Conservation (phyloP, 1,284 basidiomycete genomes). For the Anthracocystis panici-leucophaei region DNA sequence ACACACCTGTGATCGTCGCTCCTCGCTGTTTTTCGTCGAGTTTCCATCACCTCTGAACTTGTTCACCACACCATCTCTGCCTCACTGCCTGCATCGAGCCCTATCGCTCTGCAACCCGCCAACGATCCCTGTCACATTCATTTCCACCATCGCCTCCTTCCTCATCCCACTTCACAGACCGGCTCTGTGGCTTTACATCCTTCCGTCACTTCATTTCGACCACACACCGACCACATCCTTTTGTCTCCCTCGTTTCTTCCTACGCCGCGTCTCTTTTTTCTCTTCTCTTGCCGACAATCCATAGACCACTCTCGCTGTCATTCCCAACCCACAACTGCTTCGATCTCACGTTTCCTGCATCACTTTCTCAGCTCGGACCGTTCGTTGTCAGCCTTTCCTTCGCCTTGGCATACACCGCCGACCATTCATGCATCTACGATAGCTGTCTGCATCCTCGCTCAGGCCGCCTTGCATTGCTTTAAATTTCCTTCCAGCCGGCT, state of each 20-base stretch:
- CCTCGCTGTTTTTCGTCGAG: slow-evolving; percentile 12
- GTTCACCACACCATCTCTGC: slow-evolving; percentile 1
- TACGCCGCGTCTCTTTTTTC: background rate
- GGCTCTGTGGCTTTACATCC: slow-evolving; percentile 44
- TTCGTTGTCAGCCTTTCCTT: no score
- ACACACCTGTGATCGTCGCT: slow-evolving; percentile 9
- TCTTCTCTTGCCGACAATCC: background rate
- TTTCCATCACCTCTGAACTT: slow-evolving; percentile 17
- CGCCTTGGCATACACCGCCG: no score
- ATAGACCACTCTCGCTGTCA: slow-evolving; percentile 10
- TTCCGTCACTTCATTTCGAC: background rate
- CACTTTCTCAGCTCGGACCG: no score
- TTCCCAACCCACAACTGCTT: no score
- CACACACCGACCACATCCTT: slow-evolving; percentile 4
- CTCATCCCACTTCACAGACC: slow-evolving; percentile 26
- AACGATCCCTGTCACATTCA: slow-evolving; percentile 5
- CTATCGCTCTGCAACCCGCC: background rate
- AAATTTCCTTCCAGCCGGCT: background rate
- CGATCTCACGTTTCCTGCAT: no score
- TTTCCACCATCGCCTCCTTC: slow-evolving; percentile 11
- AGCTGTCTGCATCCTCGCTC: slow-evolving; percentile 1
- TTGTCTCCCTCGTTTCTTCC: slow-evolving; percentile 22
- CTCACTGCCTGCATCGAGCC: background rate
- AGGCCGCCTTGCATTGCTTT: slow-evolving; percentile 2
- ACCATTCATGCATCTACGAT: no score